phyloP scores from a whole-genome alignment of 2,329 filamentous ascomycete species.

The Elsinoe fawcettii region DNA sequence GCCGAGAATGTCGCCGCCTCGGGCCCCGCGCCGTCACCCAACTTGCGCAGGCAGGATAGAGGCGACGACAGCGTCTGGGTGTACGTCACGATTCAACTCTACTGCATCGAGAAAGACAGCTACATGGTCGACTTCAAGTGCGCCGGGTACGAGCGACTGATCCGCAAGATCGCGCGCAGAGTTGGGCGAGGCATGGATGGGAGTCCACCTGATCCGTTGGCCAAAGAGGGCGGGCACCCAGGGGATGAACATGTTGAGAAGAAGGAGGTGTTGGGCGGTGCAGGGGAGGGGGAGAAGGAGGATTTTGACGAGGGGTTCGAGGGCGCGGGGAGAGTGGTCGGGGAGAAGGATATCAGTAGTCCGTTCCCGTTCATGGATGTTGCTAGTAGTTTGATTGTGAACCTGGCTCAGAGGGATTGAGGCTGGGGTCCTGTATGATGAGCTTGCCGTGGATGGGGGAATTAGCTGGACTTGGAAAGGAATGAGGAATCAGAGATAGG shows the following conservation, averaged over 20 bases:
- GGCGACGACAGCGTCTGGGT: constrained; percentile 69
- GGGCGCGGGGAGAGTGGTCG: constrained; percentile 46
- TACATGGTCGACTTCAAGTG: constrained; percentile 99
- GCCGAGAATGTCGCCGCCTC: constrained; percentile 26
- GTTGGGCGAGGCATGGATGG: constrained; percentile 21
- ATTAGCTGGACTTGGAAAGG: neutral
- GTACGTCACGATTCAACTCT: constrained; percentile 92
- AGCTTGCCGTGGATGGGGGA: constrained; percentile 1
- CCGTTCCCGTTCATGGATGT: constrained; percentile 95
- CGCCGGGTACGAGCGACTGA: constrained; percentile 88
- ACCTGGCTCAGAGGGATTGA: constrained; percentile 74
- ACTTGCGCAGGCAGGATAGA: constrained; percentile 16
- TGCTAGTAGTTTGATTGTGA: constrained; percentile 84
- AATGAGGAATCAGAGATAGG: neutral
- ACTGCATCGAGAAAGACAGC: constrained; percentile 84
- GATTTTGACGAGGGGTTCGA: constrained; percentile 34
- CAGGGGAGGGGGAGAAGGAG: constrained; percentile 27
- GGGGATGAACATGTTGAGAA: constrained; percentile 29
- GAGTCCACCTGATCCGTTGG: constrained; percentile 16
- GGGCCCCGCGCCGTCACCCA: constrained; percentile 13
- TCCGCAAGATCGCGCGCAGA: constrained; percentile 36
- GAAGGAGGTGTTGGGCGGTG: neutral
- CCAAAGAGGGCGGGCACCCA: constrained; percentile 10
- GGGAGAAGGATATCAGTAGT: constrained; percentile 91
- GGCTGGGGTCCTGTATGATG: too few relatives aligned